phyloP scores from a whole-genome alignment of 768 basidiomycete genomes.

The Termitomyces sp. region DNA sequence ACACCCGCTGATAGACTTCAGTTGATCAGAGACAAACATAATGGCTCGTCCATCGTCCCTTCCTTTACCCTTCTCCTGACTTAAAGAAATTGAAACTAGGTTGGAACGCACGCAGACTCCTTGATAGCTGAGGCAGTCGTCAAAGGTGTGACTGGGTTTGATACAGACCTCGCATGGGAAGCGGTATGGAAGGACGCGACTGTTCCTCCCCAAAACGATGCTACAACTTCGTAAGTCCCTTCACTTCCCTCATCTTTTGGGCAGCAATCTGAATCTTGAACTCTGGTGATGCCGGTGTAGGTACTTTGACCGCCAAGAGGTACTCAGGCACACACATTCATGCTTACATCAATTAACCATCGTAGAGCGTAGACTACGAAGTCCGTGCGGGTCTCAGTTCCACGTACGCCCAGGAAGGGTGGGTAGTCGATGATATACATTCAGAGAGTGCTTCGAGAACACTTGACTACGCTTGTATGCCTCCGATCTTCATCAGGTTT shows the following conservation, averaged over 20 bases:
- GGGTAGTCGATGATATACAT: constrained; percentile 76
- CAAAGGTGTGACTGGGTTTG: constrained; percentile 62
- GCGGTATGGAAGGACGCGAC: constrained; percentile 74
- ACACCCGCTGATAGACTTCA: neutral
- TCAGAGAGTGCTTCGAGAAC: constrained; percentile 78
- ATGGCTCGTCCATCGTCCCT: constrained; percentile 42
- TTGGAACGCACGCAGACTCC: constrained; percentile 77
- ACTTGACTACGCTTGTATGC: constrained; percentile 67
- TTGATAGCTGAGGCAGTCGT: constrained; percentile 67
- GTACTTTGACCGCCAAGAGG: constrained; percentile 73
- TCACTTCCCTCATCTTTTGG: neutral
- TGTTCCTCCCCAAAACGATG: constrained; percentile 54
- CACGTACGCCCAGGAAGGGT: constrained; percentile 60
- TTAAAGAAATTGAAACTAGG: constrained; percentile 27
- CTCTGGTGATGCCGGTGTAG: constrained; percentile 27
- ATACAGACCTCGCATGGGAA: constrained; percentile 61
- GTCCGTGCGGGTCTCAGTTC: constrained; percentile 73
- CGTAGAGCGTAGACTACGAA: constrained; percentile 70
- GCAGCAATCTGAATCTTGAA: neutral
- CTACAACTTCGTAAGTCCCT: constrained; percentile 38
- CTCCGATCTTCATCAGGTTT: neutral
- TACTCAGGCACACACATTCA: constrained; percentile 9
- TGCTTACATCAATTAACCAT: neutral
- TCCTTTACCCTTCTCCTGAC: neutral
- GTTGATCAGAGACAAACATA: constrained; percentile 66